These are phyloP conservation scores for Silene uniflora DNA, from an alignment of 148 eudicot genomes.

Conservation along the genomic window DNA sequence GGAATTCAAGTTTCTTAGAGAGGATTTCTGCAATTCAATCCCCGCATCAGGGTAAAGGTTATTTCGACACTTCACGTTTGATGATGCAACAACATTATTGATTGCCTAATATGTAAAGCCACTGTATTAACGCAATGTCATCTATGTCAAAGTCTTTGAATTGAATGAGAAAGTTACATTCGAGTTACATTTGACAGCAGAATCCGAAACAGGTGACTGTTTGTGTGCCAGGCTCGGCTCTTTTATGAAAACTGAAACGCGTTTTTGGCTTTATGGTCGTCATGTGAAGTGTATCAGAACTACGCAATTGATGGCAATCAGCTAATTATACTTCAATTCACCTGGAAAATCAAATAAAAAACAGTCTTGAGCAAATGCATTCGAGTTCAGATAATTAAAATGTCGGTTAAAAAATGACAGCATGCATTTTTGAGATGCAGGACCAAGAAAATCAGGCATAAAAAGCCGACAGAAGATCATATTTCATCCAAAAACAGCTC, in stretches of 20 bases:
- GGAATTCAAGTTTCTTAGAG: slow-evolving; percentile 56
- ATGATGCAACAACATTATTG: background rate
- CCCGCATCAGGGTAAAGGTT: slow-evolving; percentile 60
- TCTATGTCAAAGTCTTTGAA: too few relatives aligned
- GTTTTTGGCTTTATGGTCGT: too few relatives aligned
- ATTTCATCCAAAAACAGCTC: too few relatives aligned
- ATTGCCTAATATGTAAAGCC: too few relatives aligned
- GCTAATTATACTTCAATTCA: background rate
- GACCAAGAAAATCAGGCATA: slow-evolving; percentile 38
- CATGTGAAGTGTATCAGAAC: background rate
- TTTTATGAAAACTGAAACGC: background rate
- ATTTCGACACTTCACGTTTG: background rate
- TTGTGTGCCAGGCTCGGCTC: background rate
- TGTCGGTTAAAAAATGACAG: background rate
- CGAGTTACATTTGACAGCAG: background rate
- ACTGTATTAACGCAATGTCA: background rate
- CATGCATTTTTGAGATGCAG: slow-evolving; percentile 36
- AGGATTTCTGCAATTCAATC: slow-evolving; percentile 55
- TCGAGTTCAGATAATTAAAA: background rate
- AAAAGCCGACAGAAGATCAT: too few relatives aligned
- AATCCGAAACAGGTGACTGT: background rate
- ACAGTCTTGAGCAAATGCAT: background rate
- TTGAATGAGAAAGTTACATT: background rate
- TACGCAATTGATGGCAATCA: background rate
- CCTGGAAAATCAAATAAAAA: background rate